Base-by-base conservation (phyloP, 768 basidiomycete species). In the Lactifluus volemus region DNA sequence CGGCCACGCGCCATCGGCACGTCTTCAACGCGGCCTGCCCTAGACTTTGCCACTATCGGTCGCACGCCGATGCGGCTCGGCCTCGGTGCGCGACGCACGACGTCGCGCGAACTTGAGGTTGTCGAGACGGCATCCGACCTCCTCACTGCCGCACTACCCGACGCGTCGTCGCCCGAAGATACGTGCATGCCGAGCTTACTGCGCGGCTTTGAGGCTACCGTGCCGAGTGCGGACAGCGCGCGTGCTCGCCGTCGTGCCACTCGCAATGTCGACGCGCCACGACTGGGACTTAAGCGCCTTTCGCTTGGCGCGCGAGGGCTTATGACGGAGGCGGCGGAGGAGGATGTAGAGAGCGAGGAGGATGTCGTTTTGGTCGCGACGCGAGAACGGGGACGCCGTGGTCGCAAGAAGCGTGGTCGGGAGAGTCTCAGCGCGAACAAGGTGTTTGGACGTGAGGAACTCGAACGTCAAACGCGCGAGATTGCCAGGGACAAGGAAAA, bases 401-500 rank as follows among this genome's bases (percentile, higher is more conserved):
- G 81, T 79, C 71, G 65, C 65, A 78, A 68, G 77, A 79, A 58
- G 54, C 55, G 65, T 58, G 81, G 82, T 45, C 77, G 86, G 68
- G 81, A 87, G 70, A 87, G 87, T 67, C 69, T 89, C 60, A 84
- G 83, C 71, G 77, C 83, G 4, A 73, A 81, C 30, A 91, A 88
- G 75, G 79, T 78, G 50, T 74, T 95, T 34, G 90, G 90, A 55
- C 84, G 84, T 70, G 90, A 92, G 45, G 97, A 98, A 72, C 78
- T 99, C 63, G 76, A 79, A 21, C 79, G 86, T 56, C 95, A 98
- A 73, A 83, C 83, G 30, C 79, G 85, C 60, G 97, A 98, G 73
- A 96, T 99, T 60, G 70, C 81, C 67, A 79, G 81, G 64, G 97
- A 99, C 77, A 94, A 95, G 78, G 89, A 94, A 72, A 96, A 98